Evolutionary conservation across 768 basidiomycete species (phyloP).

Genomic region (Suillus sp.): DNA sequence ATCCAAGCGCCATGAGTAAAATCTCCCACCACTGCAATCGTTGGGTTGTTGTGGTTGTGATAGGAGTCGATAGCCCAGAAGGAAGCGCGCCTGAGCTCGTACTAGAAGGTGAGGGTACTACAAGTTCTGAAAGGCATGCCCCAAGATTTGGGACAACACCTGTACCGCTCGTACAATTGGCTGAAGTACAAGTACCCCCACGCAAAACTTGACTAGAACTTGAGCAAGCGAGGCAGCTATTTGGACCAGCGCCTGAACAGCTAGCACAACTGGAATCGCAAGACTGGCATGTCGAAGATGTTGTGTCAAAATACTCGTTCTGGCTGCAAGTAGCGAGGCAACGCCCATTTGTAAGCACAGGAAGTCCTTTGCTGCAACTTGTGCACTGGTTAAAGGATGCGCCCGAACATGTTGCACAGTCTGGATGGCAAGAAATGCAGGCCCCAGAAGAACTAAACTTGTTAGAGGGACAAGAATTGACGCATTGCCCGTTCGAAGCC

Average conservation of each 20-base stretch:
- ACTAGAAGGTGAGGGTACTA: slow-evolving; percentile 52
- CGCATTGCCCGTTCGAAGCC: slow-evolving; percentile 74
- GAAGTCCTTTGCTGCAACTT: slow-evolving; percentile 64
- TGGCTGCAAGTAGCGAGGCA: slow-evolving; percentile 79
- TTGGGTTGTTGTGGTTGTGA: slow-evolving; percentile 32
- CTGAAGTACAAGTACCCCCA: slow-evolving; percentile 62
- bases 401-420: slow-evolving; percentile 85
- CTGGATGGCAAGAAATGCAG: slow-evolving; percentile 81
- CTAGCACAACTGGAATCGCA: slow-evolving; percentile 81
- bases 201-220: slow-evolving; percentile 61
- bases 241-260: slow-evolving; percentile 69
- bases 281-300: slow-evolving; percentile 61
- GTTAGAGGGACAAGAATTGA: slow-evolving; percentile 71
- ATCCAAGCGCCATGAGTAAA: slow-evolving; percentile 79
- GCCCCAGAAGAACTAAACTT: slow-evolving; percentile 65
- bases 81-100: slow-evolving; percentile 46
- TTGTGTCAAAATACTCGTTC: slow-evolving; percentile 70
- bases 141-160: slow-evolving; percentile 71
- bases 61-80: slow-evolving; percentile 58
- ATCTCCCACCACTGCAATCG: slow-evolving; percentile 82
- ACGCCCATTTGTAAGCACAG: slow-evolving; percentile 73
- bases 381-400: slow-evolving; percentile 77
- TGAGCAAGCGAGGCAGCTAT: slow-evolving; percentile 74
- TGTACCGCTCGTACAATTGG: slow-evolving; percentile 58
- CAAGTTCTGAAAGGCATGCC: slow-evolving; percentile 77